Conservation (phyloP, 371 early-diverging fungal genomes). For the Mucor indicus region DNA sequence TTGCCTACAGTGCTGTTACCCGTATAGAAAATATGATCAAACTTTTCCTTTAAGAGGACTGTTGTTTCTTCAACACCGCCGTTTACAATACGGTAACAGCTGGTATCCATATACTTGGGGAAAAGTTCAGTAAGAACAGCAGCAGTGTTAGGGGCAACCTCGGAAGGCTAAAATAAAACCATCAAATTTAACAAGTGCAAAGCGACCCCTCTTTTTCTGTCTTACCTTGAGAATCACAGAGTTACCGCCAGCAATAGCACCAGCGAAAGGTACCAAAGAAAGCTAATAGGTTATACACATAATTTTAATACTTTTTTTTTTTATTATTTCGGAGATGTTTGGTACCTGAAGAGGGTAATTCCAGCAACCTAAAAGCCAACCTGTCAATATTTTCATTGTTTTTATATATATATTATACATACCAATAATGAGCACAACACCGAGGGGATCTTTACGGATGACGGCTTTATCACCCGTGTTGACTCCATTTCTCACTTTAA, state of each 20-base stretch:
- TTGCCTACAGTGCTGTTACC: conserved; percentile 79
- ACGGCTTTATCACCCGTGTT: conserved; percentile 41
- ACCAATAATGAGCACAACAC: conserved; percentile 64
- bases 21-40: conserved; percentile 89
- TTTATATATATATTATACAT: too few relatives aligned
- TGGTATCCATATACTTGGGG: conserved; percentile 71
- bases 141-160: conserved; percentile 71
- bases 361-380: conserved; percentile 44
- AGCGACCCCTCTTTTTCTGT: not conserved
- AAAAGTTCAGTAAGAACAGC: conserved; percentile 61
- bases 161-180: conserved; percentile 56
- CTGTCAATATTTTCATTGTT: too few relatives aligned
- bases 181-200: not conserved
- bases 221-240: conserved; percentile 68
- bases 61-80: conserved; percentile 83
- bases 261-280: conserved; percentile 34
- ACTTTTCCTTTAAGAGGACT: conserved; percentile 62
- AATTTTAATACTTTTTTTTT: not conserved
- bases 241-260: conserved; percentile 92
- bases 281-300: not conserved
- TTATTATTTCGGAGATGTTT: not conserved
- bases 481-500: conserved; percentile 27
- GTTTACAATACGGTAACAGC: conserved; percentile 67
- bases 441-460: conserved; percentile 75
- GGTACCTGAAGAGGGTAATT: conserved; percentile 48